Evolutionary conservation across 257 asterid species (phyloP).

Genomic region (Plectranthus barbatus): DNA sequence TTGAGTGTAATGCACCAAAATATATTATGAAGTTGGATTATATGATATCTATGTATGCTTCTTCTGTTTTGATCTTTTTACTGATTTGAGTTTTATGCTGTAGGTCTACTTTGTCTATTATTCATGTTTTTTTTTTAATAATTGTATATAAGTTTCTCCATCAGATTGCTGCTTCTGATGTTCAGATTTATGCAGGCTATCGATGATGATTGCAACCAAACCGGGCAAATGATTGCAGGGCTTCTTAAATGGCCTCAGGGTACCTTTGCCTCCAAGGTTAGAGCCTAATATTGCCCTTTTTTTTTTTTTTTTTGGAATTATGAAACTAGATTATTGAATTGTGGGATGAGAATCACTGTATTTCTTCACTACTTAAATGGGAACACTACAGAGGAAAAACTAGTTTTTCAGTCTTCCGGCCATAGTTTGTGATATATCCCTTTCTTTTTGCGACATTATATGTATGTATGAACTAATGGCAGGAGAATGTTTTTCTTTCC

Average conservation of each 20-base stretch:
- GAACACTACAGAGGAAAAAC: background rate
- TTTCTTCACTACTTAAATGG: background rate
- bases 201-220: conserved; percentile 84
- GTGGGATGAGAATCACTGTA: background rate
- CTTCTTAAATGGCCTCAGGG: conserved; percentile 96
- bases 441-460: background rate
- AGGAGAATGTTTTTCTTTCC: background rate
- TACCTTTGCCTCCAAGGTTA: conserved; percentile 89
- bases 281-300: conserved; percentile 6
- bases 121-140: background rate
- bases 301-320: background rate
- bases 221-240: conserved; percentile 97
- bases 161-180: conserved; percentile 17
- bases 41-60: too few species aligned
- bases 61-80: background rate
- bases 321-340: background rate
- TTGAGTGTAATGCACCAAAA: too few species aligned
- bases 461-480: background rate
- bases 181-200: conserved; percentile 53
- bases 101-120: background rate
- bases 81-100: background rate
- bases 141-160: background rate
- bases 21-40: too few species aligned
- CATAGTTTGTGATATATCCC: background rate
- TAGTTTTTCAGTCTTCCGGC: background rate